Evolutionary conservation across 2,329 filamentous ascomycete genomes (phyloP), one percentile per base, ranked within the genome.

Genomic region (Penicillium sclerotiorum): DNA sequence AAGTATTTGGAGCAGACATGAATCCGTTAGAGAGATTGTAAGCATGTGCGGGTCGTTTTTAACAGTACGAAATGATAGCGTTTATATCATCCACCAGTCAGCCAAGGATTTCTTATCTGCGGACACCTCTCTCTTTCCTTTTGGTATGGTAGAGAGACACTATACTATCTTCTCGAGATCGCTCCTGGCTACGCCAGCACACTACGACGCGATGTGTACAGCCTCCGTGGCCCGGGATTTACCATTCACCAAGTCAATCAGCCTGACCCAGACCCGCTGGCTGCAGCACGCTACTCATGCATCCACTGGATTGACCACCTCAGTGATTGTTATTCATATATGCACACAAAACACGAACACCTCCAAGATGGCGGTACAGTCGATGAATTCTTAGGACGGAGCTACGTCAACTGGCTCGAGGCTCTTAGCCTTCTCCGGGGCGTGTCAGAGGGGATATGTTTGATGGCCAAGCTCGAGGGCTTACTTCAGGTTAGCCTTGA

Each of bases 291-390:
- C 9, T 75, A 76, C 44, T 56, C 62, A 4, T 73, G 67, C 45
- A 27, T 67, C 4, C 67, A 69, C 48, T 75, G 68, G 70, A 46
- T 66, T 22, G 58, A 70, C 22, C 68, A 75, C 59, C 45, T 73
- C 3, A 28, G 9, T 7, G 25, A 8, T 13, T 8, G 25, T 13
- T 8, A 13, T 13, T 13, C 25, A 8, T 13, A 28, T 28, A 13
- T n/a, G n/a, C n/a, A n/a, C n/a, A n/a, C n/a, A n/a, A n/a, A n/a
- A n/a, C n/a, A 28, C 3, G 25, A 41, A 8, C 6, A 53, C 32
- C 45, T 62, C 30, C 9, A 28, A 28, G 25, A 28, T 3, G 25
- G 25, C 13, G 38, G 53, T 4, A 4, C 7, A 3, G 6, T 66
- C 0, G 39, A 51, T 35, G 13, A 3, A 1, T 68, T 69, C 40